Conservation (phyloP, 2,329 filamentous ascomycete species). For the Fonsecaea pedrosoi region DNA sequence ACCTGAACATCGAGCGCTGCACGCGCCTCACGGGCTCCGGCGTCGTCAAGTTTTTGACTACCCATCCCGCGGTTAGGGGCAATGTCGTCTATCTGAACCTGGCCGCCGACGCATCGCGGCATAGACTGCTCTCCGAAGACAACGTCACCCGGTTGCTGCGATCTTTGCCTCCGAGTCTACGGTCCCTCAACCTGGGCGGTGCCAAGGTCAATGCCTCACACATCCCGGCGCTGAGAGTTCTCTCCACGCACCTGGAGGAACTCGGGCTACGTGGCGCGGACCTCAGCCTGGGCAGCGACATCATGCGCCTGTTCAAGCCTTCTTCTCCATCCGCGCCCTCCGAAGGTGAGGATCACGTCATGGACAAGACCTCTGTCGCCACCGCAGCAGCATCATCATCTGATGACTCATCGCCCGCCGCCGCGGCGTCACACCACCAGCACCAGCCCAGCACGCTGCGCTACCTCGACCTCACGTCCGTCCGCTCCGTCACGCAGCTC, state of each 20-base stretch:
- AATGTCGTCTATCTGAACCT: slow-evolving; percentile 75
- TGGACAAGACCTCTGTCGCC: slow-evolving; percentile 37
- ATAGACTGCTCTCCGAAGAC: slow-evolving; percentile 71
- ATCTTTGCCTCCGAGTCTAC: slow-evolving; percentile 69
- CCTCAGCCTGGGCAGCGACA: slow-evolving; percentile 65
- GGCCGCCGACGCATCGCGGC: slow-evolving; percentile 72
- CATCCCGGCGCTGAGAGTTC: slow-evolving; percentile 66
- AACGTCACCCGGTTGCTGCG: slow-evolving; percentile 71
- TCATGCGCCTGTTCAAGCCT: slow-evolving; percentile 65
- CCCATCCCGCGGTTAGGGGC: slow-evolving; percentile 71
- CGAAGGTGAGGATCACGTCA: slow-evolving; percentile 45
- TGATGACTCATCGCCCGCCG: slow-evolving; percentile 35
- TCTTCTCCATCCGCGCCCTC: neutral
- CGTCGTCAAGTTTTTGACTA: slow-evolving; percentile 73
- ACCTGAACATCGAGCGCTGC: slow-evolving; percentile 80
- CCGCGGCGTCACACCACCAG: slow-evolving; percentile 21
- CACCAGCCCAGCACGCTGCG: slow-evolving; percentile 58
- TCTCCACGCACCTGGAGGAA: slow-evolving; percentile 77
- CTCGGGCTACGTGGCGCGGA: slow-evolving; percentile 72
- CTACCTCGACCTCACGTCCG: slow-evolving; percentile 79
- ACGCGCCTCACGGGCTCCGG: slow-evolving; percentile 69
- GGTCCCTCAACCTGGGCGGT: slow-evolving; percentile 77
- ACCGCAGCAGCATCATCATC: slow-evolving; percentile 26
- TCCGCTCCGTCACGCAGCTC: slow-evolving; percentile 62
- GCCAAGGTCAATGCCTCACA: slow-evolving; percentile 72